Conservation (phyloP, 176 grass and related monocot species). For the Hsuehochloa calcarea region DNA sequence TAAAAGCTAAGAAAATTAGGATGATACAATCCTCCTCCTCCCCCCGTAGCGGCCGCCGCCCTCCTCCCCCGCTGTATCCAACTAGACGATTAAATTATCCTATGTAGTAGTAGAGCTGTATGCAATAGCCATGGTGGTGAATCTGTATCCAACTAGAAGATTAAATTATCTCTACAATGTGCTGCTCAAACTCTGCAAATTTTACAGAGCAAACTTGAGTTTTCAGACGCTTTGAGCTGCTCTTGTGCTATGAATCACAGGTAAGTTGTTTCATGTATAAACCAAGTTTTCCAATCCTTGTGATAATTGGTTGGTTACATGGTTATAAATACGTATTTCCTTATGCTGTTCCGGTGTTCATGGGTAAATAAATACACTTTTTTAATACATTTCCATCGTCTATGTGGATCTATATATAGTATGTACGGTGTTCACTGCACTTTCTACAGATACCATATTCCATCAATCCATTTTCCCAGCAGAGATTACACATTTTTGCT, state of each 20-base stretch:
- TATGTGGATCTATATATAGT: conserved; percentile 1
- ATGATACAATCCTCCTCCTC: no score
- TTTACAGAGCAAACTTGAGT: not conserved
- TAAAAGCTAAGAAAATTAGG: no score
- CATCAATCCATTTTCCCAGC: not conserved
- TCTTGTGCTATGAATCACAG: no score
- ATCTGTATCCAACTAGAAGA: conserved; percentile 22
- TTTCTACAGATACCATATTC: not conserved
- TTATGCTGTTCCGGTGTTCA: not conserved
- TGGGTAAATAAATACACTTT: conserved; percentile 9
- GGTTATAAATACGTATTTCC: not conserved
- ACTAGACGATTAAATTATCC: no score
- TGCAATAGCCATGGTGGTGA: not conserved
- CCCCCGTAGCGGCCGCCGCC: no score
- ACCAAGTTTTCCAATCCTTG: no score
- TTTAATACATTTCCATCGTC: conserved; percentile 12
- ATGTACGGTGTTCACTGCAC: not conserved
- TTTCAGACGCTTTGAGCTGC: no score
- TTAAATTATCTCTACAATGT: conserved; percentile 6
- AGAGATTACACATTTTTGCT: not conserved
- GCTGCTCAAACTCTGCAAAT: not conserved
- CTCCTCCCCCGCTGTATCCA: no score
- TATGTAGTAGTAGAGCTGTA: not conserved
- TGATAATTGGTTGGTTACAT: no score
- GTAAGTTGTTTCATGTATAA: no score